Evolutionary conservation across 73 alveolate species (phyloP).

Genomic region (Paramecium sexaurelia): DNA sequence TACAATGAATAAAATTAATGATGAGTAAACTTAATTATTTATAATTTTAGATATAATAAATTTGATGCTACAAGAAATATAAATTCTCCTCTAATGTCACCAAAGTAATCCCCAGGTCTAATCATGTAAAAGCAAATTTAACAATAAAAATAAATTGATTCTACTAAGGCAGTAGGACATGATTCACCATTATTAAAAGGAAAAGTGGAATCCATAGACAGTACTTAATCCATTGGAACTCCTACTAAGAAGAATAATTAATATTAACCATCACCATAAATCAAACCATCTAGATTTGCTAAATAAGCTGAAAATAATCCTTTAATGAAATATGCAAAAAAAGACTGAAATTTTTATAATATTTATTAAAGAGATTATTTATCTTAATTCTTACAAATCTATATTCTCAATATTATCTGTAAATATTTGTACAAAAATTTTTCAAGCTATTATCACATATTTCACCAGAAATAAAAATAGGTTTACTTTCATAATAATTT

Average conservation of each 20-base stretch:
- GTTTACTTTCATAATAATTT: neutral
- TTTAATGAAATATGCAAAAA: slow-evolving; percentile 27
- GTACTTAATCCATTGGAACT: slow-evolving; percentile 35
- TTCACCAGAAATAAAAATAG: neutral
- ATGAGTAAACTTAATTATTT: neutral
- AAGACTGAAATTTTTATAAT: neutral
- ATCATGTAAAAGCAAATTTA: neutral
- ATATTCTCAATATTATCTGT: neutral
- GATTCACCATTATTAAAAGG: slow-evolving; percentile 35
- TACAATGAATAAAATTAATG: neutral
- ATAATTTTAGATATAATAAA: neutral
- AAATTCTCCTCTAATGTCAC: neutral
- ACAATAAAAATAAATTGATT: neutral
- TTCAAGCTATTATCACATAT: neutral
- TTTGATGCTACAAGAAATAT: neutral
- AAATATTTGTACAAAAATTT: neutral
- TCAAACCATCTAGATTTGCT: slow-evolving; percentile 35
- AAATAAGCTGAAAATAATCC: slow-evolving; percentile 39
- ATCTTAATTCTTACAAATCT: neutral
- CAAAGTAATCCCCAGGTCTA: neutral
- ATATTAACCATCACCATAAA: slow-evolving; percentile 38
- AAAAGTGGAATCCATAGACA: slow-evolving; percentile 2
- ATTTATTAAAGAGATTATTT: neutral
- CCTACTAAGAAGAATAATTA: neutral
- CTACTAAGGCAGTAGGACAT: neutral